Percentiles rank a stretch among this genome's conserved stretches.
These are phyloP conservation scores for Hymenoscyphus repandus DNA, from an alignment of 2,329 filamentous ascomycete species.

Conservation along the genomic window DNA sequence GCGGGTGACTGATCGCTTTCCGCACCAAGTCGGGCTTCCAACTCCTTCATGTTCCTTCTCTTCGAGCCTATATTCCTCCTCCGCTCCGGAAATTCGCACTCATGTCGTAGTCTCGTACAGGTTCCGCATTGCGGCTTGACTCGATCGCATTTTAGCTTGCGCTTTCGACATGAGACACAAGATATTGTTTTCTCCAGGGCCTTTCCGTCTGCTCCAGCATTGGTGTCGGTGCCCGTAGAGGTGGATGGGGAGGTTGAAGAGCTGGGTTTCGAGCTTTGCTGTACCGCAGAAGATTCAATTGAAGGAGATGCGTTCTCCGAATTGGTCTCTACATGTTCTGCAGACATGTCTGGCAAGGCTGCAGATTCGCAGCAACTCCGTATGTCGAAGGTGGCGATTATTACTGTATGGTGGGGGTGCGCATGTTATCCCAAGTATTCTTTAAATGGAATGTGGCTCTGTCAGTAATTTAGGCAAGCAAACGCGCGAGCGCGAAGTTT, in stretches of 20 bases:
- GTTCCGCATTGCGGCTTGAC: slow-evolving; percentile 73
- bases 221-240: not conserved
- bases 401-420: too few species aligned
- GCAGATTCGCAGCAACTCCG: too few species aligned
- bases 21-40: slow-evolving; percentile 81
- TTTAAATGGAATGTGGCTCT: too few species aligned
- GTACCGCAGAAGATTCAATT: not conserved
- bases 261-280: not conserved
- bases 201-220: slow-evolving; percentile 6
- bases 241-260: not conserved
- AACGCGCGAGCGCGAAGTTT: too few species aligned
- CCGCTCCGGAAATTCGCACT: slow-evolving; percentile 85
- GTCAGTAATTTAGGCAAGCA: too few species aligned
- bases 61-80: slow-evolving; percentile 84
- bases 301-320: not conserved
- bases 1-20: not conserved
- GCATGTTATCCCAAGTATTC: too few species aligned
- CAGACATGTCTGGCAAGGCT: too few species aligned
- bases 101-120: slow-evolving; percentile 67
- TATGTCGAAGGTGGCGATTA: too few species aligned
- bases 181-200: slow-evolving; percentile 56
- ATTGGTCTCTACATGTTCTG: not conserved
- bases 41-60: slow-evolving; percentile 81
- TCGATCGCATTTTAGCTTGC: slow-evolving; percentile 86
- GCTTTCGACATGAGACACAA: slow-evolving; percentile 75